Base-by-base conservation (phyloP, 768 basidiomycete genomes). In the Cystobasidium tubakii region DNA sequence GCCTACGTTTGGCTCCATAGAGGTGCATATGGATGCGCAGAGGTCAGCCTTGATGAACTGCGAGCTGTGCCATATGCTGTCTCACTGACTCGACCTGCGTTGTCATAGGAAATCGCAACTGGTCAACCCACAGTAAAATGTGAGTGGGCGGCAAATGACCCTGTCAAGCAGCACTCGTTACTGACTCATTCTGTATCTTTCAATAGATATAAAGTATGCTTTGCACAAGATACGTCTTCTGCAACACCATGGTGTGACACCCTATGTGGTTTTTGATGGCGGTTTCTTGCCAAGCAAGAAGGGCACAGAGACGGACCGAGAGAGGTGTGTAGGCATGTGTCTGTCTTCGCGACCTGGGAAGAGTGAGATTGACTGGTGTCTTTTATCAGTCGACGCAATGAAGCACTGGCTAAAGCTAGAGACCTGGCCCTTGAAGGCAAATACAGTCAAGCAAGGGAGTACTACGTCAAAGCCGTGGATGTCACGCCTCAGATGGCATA, bases 401-500 rank as follows among this genome's bases (percentile, higher is more conserved):
- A 92, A 74, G 88, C 88, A 77, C 84, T 91, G 1, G 85, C 88
- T 1, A 86, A 86, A 62, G 96, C 89, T 10, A 87, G 88, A 39
- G 84, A 85, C 0, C 83, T 97, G 13, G 83, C 88, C 21, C 86
- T 87, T 13, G 89, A 92, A 80, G 94, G 93, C 21, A 88, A 87
- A 79, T 84, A 86, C 76, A 84, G 83, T 33, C 88, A 92, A 79
- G 96, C 96, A 33, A 85, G 93, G 10, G 93, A 98, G 19, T 86
- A 83, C 81, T 98, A 91, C 79, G 85, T 89, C 78, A 96, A 94
- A 81, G 91, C 90, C 77, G 83, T 97, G 65, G 96, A 99, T 76
- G 91, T 99, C 50, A 95, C 92, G 2, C 94, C 96, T 0, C 89
- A 93, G 81, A 94, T 98, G 92, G 95, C 95, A 1, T 94, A 86